A percentile compares a stretch with the other conserved stretches of the same genome.
Conservation (phyloP, 345 rosid species). For the Salix purpurea region DNA sequence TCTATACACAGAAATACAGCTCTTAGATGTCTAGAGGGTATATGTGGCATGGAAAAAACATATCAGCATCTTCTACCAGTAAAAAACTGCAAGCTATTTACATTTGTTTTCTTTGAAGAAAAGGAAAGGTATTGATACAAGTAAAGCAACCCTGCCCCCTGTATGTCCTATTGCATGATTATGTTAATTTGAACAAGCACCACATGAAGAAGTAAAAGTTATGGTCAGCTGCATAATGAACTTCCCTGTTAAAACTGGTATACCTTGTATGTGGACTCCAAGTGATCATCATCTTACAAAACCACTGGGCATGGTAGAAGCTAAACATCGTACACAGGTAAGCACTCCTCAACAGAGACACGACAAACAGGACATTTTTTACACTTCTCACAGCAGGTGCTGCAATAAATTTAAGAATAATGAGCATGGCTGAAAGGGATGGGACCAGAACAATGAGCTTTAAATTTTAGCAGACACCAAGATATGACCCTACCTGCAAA, state of each 20-base stretch:
- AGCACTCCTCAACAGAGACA: conserved; percentile 60
- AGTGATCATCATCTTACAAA: conserved; percentile 3
- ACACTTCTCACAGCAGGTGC: conserved; percentile 85
- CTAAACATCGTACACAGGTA: conserved; percentile 87
- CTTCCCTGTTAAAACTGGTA: conserved; percentile 12
- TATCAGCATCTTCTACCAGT: background rate
- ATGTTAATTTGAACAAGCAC: conserved; percentile 1
- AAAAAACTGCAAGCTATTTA: conserved; percentile 1
- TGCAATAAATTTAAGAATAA: conserved; percentile 35
- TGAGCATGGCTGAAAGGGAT: background rate
- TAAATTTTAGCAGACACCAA: background rate
- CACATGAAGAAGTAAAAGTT: background rate
- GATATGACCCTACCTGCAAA: conserved; percentile 63
- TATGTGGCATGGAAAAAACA: background rate
- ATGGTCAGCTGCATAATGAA: background rate
- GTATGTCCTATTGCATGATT: background rate
- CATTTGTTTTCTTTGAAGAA: background rate
- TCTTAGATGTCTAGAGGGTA: background rate
- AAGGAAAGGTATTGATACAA: background rate
- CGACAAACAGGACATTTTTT: conserved; percentile 93
- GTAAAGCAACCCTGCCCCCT: background rate
- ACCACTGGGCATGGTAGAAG: conserved; percentile 9
- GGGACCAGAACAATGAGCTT: background rate
- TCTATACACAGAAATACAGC: background rate
- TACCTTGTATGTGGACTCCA: conserved; percentile 9